Evolutionary conservation across 805 yeast species (phyloP).

Genomic region (Yamadazyma endophytica): DNA sequence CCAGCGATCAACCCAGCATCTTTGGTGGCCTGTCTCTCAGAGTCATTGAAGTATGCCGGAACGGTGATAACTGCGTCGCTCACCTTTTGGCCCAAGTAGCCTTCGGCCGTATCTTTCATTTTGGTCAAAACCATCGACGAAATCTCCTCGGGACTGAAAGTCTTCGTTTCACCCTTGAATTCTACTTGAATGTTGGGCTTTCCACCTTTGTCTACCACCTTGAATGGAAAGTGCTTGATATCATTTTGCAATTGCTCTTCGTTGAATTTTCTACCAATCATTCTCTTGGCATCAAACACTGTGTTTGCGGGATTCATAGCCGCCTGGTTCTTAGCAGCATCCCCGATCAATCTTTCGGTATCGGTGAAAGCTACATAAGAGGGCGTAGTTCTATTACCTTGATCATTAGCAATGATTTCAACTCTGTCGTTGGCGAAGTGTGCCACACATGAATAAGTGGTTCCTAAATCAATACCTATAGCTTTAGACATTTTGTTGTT

Average conservation of each 20-base stretch:
- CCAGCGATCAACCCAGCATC: conserved; percentile 45
- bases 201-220: conserved; percentile 69
- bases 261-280: conserved; percentile 76
- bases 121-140: conserved; percentile 88
- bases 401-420: conserved; percentile 94
- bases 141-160: conserved; percentile 90
- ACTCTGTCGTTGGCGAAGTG: conserved; percentile 67
- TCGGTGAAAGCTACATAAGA: conserved; percentile 96
- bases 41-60: conserved; percentile 41
- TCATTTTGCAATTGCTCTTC: conserved; percentile 79
- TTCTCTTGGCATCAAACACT: conserved; percentile 92
- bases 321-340: conserved; percentile 98
- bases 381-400: conserved; percentile 98
- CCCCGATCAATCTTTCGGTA: conserved; percentile 92
- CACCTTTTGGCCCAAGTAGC: conserved; percentile 77
- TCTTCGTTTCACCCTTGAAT: conserved; percentile 81
- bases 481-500: conserved; percentile 18
- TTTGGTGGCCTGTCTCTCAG: conserved; percentile 43
- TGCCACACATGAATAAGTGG: conserved; percentile 97
- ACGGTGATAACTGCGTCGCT: conserved; percentile 47
- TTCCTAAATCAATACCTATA: conserved; percentile 93
- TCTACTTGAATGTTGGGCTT: conserved; percentile 88
- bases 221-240: conserved; percentile 86
- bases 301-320: conserved; percentile 95
- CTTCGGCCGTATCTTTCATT: conserved; percentile 94